Evolutionary conservation across 768 basidiomycete genomes (phyloP).

Genomic region (Naganishia randhawae): DNA sequence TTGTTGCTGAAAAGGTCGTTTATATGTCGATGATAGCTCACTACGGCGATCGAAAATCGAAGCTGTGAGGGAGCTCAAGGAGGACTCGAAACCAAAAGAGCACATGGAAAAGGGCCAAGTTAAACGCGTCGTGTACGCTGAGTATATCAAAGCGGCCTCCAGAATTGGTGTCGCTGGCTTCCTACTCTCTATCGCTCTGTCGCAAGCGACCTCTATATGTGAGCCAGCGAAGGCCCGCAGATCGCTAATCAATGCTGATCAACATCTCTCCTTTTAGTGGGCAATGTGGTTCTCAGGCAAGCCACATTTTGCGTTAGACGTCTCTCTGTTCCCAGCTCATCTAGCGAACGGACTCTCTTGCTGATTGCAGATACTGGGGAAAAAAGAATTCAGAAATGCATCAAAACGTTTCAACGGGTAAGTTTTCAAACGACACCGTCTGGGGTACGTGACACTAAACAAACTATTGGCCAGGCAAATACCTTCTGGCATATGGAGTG

Average conservation of each 20-base stretch:
- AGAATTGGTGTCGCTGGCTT: constrained; percentile 64
- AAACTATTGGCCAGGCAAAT: neutral
- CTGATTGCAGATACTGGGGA: constrained; percentile 29
- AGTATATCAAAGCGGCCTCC: constrained; percentile 77
- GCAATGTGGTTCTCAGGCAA: constrained; percentile 13
- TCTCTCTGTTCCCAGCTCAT: too few species aligned
- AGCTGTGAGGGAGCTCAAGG: constrained; percentile 49
- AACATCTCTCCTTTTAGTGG: constrained; percentile 18
- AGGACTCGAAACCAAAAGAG: constrained; percentile 55
- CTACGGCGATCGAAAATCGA: constrained; percentile 39
- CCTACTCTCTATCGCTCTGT: constrained; percentile 57
- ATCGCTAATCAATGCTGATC: constrained; percentile 52
- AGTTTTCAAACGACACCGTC: neutral
- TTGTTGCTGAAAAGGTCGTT: too few species aligned
- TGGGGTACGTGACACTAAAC: neutral
- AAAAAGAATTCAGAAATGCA: constrained; percentile 20
- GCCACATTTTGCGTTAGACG: too few species aligned
- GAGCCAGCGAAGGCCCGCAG: neutral
- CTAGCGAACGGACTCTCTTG: neutral
- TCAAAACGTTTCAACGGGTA: constrained; percentile 13
- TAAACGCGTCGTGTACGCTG: constrained; percentile 67
- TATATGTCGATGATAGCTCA: constrained; percentile 36
- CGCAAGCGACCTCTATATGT: constrained; percentile 63
- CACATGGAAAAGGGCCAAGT: constrained; percentile 72
- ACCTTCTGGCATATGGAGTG: constrained; percentile 23